Percentiles rank a stretch among this genome's conserved stretches.
phyloP scores from a whole-genome alignment of 2,329 filamentous ascomycete species.

The Colletotrichum musicola region DNA sequence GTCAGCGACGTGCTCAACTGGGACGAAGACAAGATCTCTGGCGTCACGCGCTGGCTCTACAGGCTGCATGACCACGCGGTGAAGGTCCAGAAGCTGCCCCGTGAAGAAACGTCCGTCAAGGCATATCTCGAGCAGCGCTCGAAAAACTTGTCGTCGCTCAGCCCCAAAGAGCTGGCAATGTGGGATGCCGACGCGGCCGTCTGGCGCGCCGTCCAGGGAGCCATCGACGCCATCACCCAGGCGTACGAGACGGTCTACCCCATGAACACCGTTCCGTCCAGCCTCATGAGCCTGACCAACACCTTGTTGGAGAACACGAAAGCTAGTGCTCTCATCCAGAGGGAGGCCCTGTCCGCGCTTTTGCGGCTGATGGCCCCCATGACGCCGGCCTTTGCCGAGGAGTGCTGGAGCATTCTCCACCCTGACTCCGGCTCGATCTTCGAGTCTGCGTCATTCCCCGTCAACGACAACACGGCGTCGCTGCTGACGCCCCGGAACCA shows the following conservation, averaged over 20 bases:
- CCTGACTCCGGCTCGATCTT: slow-evolving; percentile 56
- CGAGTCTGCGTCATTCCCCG: slow-evolving; percentile 68
- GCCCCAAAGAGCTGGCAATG: slow-evolving; percentile 37
- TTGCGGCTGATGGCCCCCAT: slow-evolving; percentile 83
- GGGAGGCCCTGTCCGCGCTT: slow-evolving; percentile 66
- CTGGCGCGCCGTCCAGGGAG: slow-evolving; percentile 76
- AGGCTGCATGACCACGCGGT: slow-evolving; percentile 72
- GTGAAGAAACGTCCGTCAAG: slow-evolving; percentile 32
- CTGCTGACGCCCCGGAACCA: slow-evolving; percentile 63
- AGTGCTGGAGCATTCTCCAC: slow-evolving; percentile 78
- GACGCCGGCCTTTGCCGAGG: slow-evolving; percentile 83
- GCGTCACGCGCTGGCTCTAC: slow-evolving; percentile 84
- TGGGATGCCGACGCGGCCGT: slow-evolving; percentile 64
- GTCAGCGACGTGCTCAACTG: slow-evolving; percentile 88
- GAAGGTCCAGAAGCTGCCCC: slow-evolving; percentile 42
- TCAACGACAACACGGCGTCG: slow-evolving; percentile 62
- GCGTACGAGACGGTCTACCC: slow-evolving; percentile 80
- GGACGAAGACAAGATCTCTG: slow-evolving; percentile 86
- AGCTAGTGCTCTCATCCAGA: slow-evolving; percentile 58
- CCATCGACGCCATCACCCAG: slow-evolving; percentile 74
- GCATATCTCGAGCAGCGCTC: slow-evolving; percentile 53
- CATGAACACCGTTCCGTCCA: slow-evolving; percentile 86
- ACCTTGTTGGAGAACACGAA: slow-evolving; percentile 62
- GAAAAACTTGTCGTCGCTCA: slow-evolving; percentile 47
- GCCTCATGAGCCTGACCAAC: slow-evolving; percentile 87